Percentiles rank a stretch among this genome's conserved stretches.
Conservation (phyloP, 164 flowering plant genomes). For the Magnolia officinalis region DNA sequence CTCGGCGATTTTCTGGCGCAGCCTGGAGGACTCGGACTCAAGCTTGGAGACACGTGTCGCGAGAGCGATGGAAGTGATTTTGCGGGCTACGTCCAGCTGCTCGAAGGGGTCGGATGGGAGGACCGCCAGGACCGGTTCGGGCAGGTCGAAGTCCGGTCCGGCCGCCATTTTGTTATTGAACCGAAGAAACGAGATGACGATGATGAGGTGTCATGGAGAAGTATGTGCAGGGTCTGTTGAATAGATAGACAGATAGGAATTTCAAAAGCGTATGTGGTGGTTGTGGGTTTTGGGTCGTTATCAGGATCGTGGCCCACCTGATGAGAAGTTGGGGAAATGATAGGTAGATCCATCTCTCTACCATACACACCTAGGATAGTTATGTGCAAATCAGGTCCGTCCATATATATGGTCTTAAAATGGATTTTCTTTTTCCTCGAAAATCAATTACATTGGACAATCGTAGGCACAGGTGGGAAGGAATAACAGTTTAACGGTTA, state of each 20-base stretch:
- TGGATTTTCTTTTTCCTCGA: too few relatives aligned
- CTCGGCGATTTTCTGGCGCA: slow-evolving; percentile 47
- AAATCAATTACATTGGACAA: too few relatives aligned
- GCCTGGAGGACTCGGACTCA: slow-evolving; percentile 59
- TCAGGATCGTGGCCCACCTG: background rate
- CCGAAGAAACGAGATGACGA: background rate
- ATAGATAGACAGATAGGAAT: background rate
- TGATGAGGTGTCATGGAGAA: background rate
- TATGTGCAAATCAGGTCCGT: too few relatives aligned
- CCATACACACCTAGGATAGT: too few relatives aligned
- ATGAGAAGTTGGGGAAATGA: too few relatives aligned
- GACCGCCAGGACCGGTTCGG: slow-evolving; percentile 56
- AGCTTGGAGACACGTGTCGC: slow-evolving; percentile 71
- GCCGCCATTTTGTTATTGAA: background rate
- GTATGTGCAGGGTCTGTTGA: background rate
- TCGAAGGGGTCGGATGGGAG: slow-evolving; percentile 87
- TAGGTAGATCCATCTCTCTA: too few relatives aligned
- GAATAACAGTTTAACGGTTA: too few relatives aligned
- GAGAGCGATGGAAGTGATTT: slow-evolving; percentile 90
- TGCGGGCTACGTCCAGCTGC: slow-evolving; percentile 92
- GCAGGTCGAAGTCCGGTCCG: slow-evolving; percentile 51
- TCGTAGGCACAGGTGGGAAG: too few relatives aligned
- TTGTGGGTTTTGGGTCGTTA: background rate
- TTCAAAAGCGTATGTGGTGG: background rate
- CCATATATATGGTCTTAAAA: too few relatives aligned